These are phyloP conservation scores for Silene conica DNA, from an alignment of 148 eudicot species.

Conservation along the genomic window DNA sequence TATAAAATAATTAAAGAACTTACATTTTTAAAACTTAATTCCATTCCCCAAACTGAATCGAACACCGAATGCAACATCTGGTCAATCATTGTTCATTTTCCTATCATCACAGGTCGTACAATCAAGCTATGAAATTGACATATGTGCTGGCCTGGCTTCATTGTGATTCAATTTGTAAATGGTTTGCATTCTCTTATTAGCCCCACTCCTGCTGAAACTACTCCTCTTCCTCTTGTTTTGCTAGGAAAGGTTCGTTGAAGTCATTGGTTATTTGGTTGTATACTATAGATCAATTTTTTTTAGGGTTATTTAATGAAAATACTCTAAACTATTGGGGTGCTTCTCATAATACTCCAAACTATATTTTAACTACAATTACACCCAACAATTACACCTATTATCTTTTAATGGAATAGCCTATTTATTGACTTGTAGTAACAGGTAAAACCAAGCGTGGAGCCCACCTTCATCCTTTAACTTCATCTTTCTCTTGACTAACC, in stretches of 20 bases:
- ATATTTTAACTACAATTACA: too few species aligned
- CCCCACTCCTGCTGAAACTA: constrained; percentile 75
- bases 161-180: constrained; percentile 71
- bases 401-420: too few species aligned
- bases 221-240: constrained; percentile 76
- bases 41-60: background rate
- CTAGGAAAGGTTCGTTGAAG: constrained; percentile 69
- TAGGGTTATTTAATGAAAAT: too few species aligned
- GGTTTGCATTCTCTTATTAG: constrained; percentile 88
- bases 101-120: background rate
- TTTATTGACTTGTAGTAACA: too few species aligned
- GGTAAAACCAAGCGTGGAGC: too few species aligned
- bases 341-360: too few species aligned
- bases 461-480: too few species aligned
- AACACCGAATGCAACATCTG: background rate
- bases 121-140: background rate
- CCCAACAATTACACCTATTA: too few species aligned
- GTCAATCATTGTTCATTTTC: background rate
- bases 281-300: background rate
- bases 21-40: too few species aligned
- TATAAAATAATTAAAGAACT: too few species aligned
- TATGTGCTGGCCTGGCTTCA: constrained; percentile 11
- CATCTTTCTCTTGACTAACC: too few species aligned
- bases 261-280: background rate
- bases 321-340: too few species aligned